Base-by-base conservation (phyloP, 805 yeast species). In the Metschnikowia matae region DNA sequence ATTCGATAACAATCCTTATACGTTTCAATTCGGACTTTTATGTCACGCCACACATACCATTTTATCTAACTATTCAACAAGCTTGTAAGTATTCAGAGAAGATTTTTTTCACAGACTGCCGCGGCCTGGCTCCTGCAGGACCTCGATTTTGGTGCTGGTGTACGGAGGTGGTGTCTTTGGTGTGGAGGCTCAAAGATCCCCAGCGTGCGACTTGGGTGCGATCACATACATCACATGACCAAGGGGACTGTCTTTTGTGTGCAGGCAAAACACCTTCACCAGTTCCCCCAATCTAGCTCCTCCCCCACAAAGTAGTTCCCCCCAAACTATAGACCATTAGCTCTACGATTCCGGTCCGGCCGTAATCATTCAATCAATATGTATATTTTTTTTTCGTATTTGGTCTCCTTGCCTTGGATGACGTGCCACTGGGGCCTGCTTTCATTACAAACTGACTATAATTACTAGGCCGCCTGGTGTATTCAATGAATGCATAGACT, bases 51-150 rank as follows among this genome's bases (percentile, higher is more conserved):
- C 14, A 57, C 61, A 57, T 57, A 57, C 61, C 61, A 57, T 57
- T 55, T 55, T 55, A 54, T 55, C 59, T 55, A 48, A 51, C 40
- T 56, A 52, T 55, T 53, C 54, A 52, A 47, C 49, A 34, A 23
- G 45, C 36, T 20, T 13, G 11, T 5, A 33, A 6, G 38, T 14
- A 10, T 11, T 15, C 26, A 11, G 37, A 15, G 38, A 55, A 51
- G 54, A 52, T 52, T 57, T 57, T 53, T 57, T 57, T 55, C 59
- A 57, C 43, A 29, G 48, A 50, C 36, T 29, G 45, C 38, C 21
- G 45, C 45, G 45, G 38, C 38, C n/a, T 13, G 11, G 20, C 15
- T 20, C 20, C 38, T 42, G 45, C 45, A 41, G 37, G 45, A 18
- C 29, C 29, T 8, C 4, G 29, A 26, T 8, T 26, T 26, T 26